These are phyloP conservation scores for Fusarium subtropicale DNA, from an alignment of 2,329 filamentous ascomycete species.

Conservation along the genomic window DNA sequence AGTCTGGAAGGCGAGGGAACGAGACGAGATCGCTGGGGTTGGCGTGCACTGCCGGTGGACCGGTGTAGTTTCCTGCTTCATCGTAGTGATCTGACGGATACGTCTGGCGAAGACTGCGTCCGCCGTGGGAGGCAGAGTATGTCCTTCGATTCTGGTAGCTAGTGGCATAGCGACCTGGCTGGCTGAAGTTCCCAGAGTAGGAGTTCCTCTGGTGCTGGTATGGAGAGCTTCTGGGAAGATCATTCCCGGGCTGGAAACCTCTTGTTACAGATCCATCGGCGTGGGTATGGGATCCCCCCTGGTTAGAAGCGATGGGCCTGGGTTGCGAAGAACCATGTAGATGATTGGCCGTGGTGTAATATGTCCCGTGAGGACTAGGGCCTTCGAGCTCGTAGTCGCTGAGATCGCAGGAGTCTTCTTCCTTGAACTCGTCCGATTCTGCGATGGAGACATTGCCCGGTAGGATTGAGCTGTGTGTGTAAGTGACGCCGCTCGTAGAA, in stretches of 20 bases:
- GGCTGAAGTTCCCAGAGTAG: slow-evolving; percentile 30
- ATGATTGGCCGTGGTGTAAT: slow-evolving; percentile 16
- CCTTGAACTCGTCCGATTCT: slow-evolving; percentile 6
- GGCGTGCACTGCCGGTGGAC: slow-evolving; percentile 12
- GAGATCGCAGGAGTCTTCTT: slow-evolving; percentile 12
- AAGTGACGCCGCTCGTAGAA: slow-evolving; percentile 1
- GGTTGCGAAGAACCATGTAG: slow-evolving; percentile 6
- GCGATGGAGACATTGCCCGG: not conserved
- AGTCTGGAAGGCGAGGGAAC: slow-evolving; percentile 32
- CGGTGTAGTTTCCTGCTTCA: slow-evolving; percentile 27
- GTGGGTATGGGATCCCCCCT: not conserved
- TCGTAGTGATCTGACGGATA: slow-evolving; percentile 35
- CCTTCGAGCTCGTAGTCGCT: slow-evolving; percentile 5
- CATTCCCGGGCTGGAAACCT: not conserved
- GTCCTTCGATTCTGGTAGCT: slow-evolving; percentile 24
- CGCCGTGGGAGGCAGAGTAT: slow-evolving; percentile 19
- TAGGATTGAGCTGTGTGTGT: slow-evolving; percentile 3
- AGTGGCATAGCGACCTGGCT: slow-evolving; percentile 16
- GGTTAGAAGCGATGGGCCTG: not conserved
- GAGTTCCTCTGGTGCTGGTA: slow-evolving; percentile 8
- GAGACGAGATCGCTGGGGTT: slow-evolving; percentile 15
- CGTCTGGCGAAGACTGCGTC: slow-evolving; percentile 20
- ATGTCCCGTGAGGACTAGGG: slow-evolving; percentile 20
- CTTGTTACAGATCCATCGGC: not conserved
- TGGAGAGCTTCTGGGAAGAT: slow-evolving; percentile 9